Percentiles rank a stretch among this genome's conserved stretches.
These are phyloP conservation scores for Alternaria panax DNA, from an alignment of 2,329 filamentous ascomycete species.

Conservation along the genomic window DNA sequence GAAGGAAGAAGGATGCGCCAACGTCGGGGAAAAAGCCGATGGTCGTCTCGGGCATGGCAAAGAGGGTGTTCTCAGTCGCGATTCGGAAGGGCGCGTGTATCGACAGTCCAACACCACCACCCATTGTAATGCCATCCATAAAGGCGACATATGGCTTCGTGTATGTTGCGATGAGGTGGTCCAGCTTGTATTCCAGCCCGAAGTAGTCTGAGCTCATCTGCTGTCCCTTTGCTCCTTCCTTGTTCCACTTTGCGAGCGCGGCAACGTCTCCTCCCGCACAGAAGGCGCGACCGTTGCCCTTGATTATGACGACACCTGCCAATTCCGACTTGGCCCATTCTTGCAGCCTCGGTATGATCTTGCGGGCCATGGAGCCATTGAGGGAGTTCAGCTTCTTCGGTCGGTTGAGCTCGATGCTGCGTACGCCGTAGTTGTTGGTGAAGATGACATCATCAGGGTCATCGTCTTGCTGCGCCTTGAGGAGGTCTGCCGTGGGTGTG, in stretches of 20 bases:
- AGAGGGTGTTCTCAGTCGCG: slow-evolving; percentile 92
- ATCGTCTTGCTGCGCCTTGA: slow-evolving; percentile 70
- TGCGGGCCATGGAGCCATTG: slow-evolving; percentile 91
- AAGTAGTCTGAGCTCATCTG: slow-evolving; percentile 84
- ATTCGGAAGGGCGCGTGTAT: slow-evolving; percentile 96
- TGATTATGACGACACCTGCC: slow-evolving; percentile 91
- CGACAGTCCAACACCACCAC: slow-evolving; percentile 91
- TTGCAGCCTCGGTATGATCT: slow-evolving; percentile 86
- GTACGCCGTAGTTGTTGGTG: slow-evolving; percentile 84
- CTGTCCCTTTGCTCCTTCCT: slow-evolving; percentile 72
- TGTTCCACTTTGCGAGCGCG: slow-evolving; percentile 77
- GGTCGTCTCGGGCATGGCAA: slow-evolving; percentile 98
- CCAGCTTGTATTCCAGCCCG: slow-evolving; percentile 91
- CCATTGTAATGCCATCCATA: slow-evolving; percentile 99
- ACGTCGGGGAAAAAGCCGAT: slow-evolving; percentile 99
- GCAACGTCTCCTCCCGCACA: slow-evolving; percentile 94
- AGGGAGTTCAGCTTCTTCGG: slow-evolving; percentile 91
- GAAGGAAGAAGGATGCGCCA: slow-evolving; percentile 93
- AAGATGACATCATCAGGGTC: slow-evolving; percentile 92
- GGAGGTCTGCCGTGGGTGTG: slow-evolving; percentile 42
- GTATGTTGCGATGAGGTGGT: slow-evolving; percentile 95
- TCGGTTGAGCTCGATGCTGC: slow-evolving; percentile 92
- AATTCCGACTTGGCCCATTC: slow-evolving; percentile 97
- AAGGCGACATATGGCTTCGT: slow-evolving; percentile 91
- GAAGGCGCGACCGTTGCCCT: slow-evolving; percentile 85